A percentile compares a stretch with the other conserved stretches of the same genome.
Conservation (phyloP, 345 rosid genomes). For the Ceriops decandra region DNA sequence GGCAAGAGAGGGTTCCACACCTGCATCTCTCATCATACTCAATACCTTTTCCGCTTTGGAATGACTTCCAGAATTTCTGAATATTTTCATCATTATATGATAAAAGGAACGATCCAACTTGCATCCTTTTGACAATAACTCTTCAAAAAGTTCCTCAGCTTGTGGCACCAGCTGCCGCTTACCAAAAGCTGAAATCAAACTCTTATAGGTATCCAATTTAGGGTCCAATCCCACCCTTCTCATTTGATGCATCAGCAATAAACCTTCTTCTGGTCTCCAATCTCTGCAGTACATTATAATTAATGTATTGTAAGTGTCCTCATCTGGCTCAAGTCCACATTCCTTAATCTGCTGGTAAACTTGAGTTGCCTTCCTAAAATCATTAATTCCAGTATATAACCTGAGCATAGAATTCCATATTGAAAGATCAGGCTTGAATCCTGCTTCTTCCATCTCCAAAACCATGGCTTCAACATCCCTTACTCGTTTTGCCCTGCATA, state of each 20-base stretch:
- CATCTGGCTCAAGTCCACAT: slow-evolving; percentile 73
- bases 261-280: slow-evolving; percentile 80
- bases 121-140: slow-evolving; percentile 52
- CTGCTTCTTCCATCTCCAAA: slow-evolving; percentile 86
- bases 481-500: slow-evolving; percentile 72
- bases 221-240: slow-evolving; percentile 63
- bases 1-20: slow-evolving; percentile 72
- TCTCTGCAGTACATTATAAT: slow-evolving; percentile 89
- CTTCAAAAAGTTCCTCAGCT: slow-evolving; percentile 80
- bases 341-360: slow-evolving; percentile 69
- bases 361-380: slow-evolving; percentile 65
- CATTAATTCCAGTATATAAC: slow-evolving; percentile 67
- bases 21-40: slow-evolving; percentile 69
- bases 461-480: slow-evolving; percentile 89
- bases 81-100: slow-evolving; percentile 91
- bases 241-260: slow-evolving; percentile 75
- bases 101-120: slow-evolving; percentile 88
- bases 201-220: slow-evolving; percentile 79
- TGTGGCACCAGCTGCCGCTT: slow-evolving; percentile 61
- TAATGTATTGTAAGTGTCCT: slow-evolving; percentile 73
- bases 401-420: slow-evolving; percentile 87
- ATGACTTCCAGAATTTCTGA: slow-evolving; percentile 63
- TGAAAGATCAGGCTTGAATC: slow-evolving; percentile 76
- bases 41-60: slow-evolving; percentile 69
- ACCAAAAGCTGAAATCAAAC: slow-evolving; percentile 87